Evolutionary conservation across 2,329 filamentous ascomycete genomes (phyloP), one percentile per base, ranked within the genome.

Genomic region (Cercospora brassicicola): DNA sequence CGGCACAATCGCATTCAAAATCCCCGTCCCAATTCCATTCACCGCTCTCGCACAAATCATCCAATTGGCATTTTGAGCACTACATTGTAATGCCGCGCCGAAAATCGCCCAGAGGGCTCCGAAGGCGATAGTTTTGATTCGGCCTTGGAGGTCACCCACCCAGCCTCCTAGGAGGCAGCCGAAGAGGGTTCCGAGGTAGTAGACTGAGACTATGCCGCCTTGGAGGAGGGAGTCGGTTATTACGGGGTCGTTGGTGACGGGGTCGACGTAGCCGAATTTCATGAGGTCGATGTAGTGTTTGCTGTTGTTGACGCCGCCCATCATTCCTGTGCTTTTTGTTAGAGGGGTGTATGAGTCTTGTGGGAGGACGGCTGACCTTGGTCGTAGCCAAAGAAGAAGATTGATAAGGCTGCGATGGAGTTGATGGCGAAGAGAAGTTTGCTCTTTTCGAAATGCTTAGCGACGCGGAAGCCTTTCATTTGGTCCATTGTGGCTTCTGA

Each of bases 1-100:
- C 0, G 90, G 90, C 0, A 89, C 86, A 69, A 91, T 91, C 7
- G 88, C 86, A 73, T 91, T 92, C 39, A 91, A 77, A 61, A 91
- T 87, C 26, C 90, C 90, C 2, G 89, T 91, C 3, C 89, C 90
- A 56, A 89, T 86, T 4, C 76, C 75, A 53, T 76, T 77, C 11
- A 77, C 68, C 15, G 69, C 65, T 3, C 74, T 59, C 4, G 74
- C 73, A 48, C 74, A 74, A 56, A 76, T 72, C 89, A 91, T 91
- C 89, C 89, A 91, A 30, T 84, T 80, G 53, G 86, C 81, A 71
- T 90, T 91, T 79, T 87, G 84, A 0, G 90, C 88, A 0, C 87
- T 87, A 69, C 85, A 86, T 77, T 92, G 90, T 69, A 93, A 77
- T 15, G 81, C 79, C 0, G 89, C 90, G 0, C 89, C 89, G 4